Percentiles rank a stretch among this genome's conserved stretches.
Evolutionary conservation across 1,284 basidiomycete genomes (phyloP).

Genomic region (Coniophora puteana): DNA sequence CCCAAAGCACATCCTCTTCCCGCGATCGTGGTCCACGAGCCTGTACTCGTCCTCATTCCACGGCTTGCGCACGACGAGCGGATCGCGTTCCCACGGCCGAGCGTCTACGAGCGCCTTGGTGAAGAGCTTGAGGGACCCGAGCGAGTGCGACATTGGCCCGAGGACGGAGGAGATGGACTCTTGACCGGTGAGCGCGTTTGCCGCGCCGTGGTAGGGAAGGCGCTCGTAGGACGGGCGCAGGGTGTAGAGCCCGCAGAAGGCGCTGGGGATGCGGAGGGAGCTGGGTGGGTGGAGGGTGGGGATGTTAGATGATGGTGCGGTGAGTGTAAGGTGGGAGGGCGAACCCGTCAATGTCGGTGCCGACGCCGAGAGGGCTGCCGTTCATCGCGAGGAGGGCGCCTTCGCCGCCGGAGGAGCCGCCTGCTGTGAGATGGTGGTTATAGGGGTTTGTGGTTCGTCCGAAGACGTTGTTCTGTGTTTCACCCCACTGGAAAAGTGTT

Average conservation of each 20-base stretch:
- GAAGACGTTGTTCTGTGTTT: slow-evolving; percentile 32
- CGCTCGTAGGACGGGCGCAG: slow-evolving; percentile 54
- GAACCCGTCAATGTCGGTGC: slow-evolving; percentile 69
- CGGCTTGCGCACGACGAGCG: slow-evolving; percentile 42
- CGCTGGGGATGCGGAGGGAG: slow-evolving; percentile 49
- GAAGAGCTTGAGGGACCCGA: slow-evolving; percentile 45
- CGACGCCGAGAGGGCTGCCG: slow-evolving; percentile 65
- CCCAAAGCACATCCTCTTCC: slow-evolving; percentile 38
- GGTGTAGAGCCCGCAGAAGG: slow-evolving; percentile 49
- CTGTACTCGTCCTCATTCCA: slow-evolving; percentile 42
- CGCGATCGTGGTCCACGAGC: slow-evolving; percentile 44
- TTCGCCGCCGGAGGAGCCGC: slow-evolving; percentile 58
- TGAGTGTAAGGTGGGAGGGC: slow-evolving; percentile 8
- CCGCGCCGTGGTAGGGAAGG: slow-evolving; percentile 46
- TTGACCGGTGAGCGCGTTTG: slow-evolving; percentile 46
- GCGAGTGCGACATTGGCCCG: slow-evolving; percentile 47
- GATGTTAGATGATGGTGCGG: not conserved
- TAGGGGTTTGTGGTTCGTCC: slow-evolving; percentile 45
- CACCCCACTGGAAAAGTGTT: slow-evolving; percentile 30
- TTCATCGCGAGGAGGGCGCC: slow-evolving; percentile 55
- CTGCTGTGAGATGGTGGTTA: slow-evolving; percentile 46
- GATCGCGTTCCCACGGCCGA: slow-evolving; percentile 50
- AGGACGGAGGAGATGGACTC: slow-evolving; percentile 51
- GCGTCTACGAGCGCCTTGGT: slow-evolving; percentile 40
- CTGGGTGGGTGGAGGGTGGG: slow-evolving; percentile 15